Evolutionary conservation across 2,329 filamentous ascomycete genomes (phyloP), one percentile per base, ranked within the genome.

Genomic region (Phialophora expanda): DNA sequence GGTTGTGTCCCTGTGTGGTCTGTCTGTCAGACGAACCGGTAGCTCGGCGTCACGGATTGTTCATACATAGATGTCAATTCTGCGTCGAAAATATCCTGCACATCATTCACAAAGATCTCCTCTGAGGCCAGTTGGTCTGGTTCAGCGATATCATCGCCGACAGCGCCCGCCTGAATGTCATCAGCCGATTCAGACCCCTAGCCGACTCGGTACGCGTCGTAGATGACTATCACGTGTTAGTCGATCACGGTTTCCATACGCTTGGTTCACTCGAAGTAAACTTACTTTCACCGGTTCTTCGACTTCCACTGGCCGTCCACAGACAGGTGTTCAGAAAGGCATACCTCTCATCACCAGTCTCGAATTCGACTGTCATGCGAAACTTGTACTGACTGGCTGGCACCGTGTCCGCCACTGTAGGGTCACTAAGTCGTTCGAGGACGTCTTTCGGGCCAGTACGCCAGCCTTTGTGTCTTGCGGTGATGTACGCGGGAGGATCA

Each of bases 371-470:
- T 66, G 79, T 79, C 54, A 82, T 73, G 61, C 81, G 80, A 66
- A 82, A 83, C 67, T 81, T 82, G 72, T 83, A 83, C 28, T 79
- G 80, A 67, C 75, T 79, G 4, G 81, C 81, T 65, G 82, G 82
- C 56, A 83, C 75, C 1, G 78, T 75, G 66, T 83, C 81, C 5
- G 80, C 80, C 66, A 79, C 74, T 2, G 69, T 64, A 2, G 80
- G 75, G 63, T 83, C 80, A 34, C 67, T 67, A 26, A 83, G 75
- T 70, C 82, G 82, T 64, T 83, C 81, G 57, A 83, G 73, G 22
- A 83, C 76, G 12, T 83, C 81, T 66, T 81, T 82, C 30, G 80
- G 75, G 6, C 81, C 81, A 0, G 81, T 82, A 56, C 82, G 74
- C 81, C 81, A 83, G 59, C 81, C 81, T 44, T 77, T 77, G 56